phyloP scores from a whole-genome alignment of 23 red algal genomes.

The Gracilaria caudata region DNA sequence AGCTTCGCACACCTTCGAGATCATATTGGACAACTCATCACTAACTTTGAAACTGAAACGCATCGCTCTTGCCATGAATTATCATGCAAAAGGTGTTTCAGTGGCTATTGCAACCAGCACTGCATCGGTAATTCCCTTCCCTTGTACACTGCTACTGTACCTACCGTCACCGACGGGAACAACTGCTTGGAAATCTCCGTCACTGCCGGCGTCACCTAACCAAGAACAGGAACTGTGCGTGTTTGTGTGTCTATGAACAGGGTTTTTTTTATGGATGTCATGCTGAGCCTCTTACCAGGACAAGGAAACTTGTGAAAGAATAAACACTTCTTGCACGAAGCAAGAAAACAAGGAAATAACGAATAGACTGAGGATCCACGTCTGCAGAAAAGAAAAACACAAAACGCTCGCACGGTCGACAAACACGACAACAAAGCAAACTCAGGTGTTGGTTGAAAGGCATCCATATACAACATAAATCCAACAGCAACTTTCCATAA shows the following conservation, averaged over 20 bases:
- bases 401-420: neutral
- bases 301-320: neutral
- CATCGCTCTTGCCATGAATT: no score
- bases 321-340: neutral
- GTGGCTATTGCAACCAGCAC: no score
- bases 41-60: no score
- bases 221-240: no score
- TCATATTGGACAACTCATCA: no score
- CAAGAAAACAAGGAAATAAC: neutral
- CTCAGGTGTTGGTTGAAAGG: neutral
- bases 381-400: neutral
- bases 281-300: neutral
- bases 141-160: no score
- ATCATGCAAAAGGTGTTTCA: no score
- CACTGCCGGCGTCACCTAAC: no score
- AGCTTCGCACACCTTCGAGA: no score
- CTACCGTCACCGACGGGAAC: no score
- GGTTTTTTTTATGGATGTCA: constrained; percentile 2
- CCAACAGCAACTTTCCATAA: neutral
- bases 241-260: constrained; percentile 28
- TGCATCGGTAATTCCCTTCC: no score
- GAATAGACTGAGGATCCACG: neutral
- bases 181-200: no score
- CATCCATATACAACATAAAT: neutral
- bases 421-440: neutral